These are phyloP conservation scores for Boehmeria nivea DNA, from an alignment of 306 rosid genomes.

Conservation along the genomic window DNA sequence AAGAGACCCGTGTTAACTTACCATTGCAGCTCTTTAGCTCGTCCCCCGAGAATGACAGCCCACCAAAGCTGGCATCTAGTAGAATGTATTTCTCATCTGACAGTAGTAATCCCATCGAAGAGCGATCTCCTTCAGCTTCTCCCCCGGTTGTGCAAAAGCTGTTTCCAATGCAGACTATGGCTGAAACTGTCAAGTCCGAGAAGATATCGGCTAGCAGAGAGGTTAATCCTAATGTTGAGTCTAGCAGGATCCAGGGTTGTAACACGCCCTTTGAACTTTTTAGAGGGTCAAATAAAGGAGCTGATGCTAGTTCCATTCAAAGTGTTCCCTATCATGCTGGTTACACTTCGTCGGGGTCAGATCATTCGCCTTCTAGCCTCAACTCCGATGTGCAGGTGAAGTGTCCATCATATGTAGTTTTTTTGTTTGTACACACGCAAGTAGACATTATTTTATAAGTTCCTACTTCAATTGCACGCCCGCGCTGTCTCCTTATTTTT, in stretches of 20 bases:
- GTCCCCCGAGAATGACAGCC: slow-evolving; percentile 53
- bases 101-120: slow-evolving; percentile 78
- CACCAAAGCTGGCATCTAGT: slow-evolving; percentile 45
- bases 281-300: slow-evolving; percentile 46
- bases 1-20: slow-evolving; percentile 50
- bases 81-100: slow-evolving; percentile 81
- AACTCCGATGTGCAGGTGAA: slow-evolving; percentile 81
- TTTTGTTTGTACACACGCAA: too few species aligned
- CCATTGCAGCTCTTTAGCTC: slow-evolving; percentile 79
- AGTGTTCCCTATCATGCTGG: slow-evolving; percentile 72
- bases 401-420: background rate
- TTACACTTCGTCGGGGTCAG: slow-evolving; percentile 78
- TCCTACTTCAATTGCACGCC: too few species aligned
- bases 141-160: slow-evolving; percentile 59
- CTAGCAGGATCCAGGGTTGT: slow-evolving; percentile 37
- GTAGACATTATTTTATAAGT: too few species aligned
- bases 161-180: slow-evolving; percentile 53
- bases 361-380: slow-evolving; percentile 86
- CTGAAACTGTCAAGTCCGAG: slow-evolving; percentile 37
- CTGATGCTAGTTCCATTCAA: slow-evolving; percentile 47
- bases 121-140: slow-evolving; percentile 75
- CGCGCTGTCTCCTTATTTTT: too few species aligned
- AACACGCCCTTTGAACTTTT: slow-evolving; percentile 70
- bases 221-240: slow-evolving; percentile 30
- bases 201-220: slow-evolving; percentile 31